phyloP scores from a whole-genome alignment of 2,329 filamentous ascomycete species.

The Fusarium sp. region DNA sequence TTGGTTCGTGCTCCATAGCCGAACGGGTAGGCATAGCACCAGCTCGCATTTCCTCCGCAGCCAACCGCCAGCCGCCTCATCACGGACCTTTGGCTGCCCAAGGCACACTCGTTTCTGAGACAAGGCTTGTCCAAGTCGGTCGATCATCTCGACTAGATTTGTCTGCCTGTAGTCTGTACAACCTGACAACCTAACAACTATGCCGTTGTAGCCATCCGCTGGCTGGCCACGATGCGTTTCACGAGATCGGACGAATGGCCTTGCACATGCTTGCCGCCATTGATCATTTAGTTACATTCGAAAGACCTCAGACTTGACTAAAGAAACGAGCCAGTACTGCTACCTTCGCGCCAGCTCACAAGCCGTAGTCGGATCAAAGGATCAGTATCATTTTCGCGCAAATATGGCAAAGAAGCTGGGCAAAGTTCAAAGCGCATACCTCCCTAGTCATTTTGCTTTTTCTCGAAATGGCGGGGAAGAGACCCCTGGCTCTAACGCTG shows the following conservation, averaged over 20 bases:
- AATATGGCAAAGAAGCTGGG: not conserved
- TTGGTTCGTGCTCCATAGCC: conserved; percentile 26
- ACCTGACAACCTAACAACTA: conserved; percentile 28
- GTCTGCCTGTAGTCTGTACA: conserved; percentile 20
- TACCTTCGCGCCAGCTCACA: conserved; percentile 31
- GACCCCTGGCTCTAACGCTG: conserved; percentile 23
- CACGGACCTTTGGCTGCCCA: conserved; percentile 40
- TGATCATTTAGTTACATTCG: not conserved
- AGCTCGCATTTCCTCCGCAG: conserved; percentile 36
- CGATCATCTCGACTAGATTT: conserved; percentile 38
- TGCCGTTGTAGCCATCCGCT: conserved; percentile 23
- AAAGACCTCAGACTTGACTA: not conserved
- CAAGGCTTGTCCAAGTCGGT: conserved; percentile 39
- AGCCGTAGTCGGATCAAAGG: conserved; percentile 16
- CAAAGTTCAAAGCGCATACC: conserved; percentile 8
- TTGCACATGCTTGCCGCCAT: conserved; percentile 9
- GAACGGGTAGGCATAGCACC: conserved; percentile 32
- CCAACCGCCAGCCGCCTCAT: conserved; percentile 23
- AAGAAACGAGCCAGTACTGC: conserved; percentile 3
- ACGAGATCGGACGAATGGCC: not conserved
- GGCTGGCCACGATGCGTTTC: conserved; percentile 1
- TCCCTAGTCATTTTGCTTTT: conserved; percentile 34
- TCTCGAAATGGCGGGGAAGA: conserved; percentile 28
- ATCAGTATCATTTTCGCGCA: conserved; percentile 1
- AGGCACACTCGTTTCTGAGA: conserved; percentile 36